phyloP scores from a whole-genome alignment of 2,329 filamentous ascomycete species.

The Xylariaceae sp. region DNA sequence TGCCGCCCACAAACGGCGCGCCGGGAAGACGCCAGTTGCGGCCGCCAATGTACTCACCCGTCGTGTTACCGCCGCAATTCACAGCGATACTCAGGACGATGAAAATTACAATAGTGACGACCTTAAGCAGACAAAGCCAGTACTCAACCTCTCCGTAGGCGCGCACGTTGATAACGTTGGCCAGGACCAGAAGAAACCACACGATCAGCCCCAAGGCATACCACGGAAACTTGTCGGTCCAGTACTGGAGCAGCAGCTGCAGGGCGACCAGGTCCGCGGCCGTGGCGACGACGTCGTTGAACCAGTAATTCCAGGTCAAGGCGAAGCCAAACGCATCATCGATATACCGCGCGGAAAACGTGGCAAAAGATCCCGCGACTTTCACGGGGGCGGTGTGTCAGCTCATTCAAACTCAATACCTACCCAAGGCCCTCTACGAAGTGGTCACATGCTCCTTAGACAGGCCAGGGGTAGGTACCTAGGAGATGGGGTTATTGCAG shows the following conservation, averaged over 20 bases:
- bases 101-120: slow-evolving; percentile 59
- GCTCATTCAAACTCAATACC: neutral
- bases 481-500: neutral
- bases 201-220: slow-evolving; percentile 67
- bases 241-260: slow-evolving; percentile 62
- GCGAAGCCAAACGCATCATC: slow-evolving; percentile 59
- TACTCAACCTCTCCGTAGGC: slow-evolving; percentile 62
- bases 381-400: neutral
- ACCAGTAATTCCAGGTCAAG: slow-evolving; percentile 65
- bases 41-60: slow-evolving; percentile 59
- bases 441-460: no score
- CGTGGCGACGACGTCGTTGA: slow-evolving; percentile 64
- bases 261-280: slow-evolving; percentile 63
- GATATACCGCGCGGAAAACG: slow-evolving; percentile 56
- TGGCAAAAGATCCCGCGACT: slow-evolving; percentile 57
- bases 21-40: slow-evolving; percentile 61
- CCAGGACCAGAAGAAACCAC: slow-evolving; percentile 55
- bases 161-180: slow-evolving; percentile 56
- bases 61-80: slow-evolving; percentile 59
- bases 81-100: slow-evolving; percentile 65
- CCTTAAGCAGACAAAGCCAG: slow-evolving; percentile 59
- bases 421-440: neutral
- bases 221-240: slow-evolving; percentile 64
- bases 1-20: slow-evolving; percentile 66
- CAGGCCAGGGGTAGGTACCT: neutral